Percentiles rank a stretch among this genome's conserved stretches.
Conservation (phyloP, 1,139 yeast genomes). For the Suhomyces chickasaworum region DNA sequence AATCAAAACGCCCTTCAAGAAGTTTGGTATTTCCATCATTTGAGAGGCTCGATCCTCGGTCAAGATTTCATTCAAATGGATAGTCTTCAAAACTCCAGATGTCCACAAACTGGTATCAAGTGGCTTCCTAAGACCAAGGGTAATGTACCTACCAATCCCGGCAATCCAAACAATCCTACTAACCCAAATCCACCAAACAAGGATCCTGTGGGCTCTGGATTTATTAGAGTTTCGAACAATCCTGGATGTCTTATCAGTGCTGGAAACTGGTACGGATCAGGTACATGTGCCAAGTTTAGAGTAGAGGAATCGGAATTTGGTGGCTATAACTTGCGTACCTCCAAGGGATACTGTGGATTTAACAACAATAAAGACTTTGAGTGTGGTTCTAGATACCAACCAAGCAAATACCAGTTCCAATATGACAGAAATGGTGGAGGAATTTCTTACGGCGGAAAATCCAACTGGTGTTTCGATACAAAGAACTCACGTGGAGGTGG, state of each 20-base stretch:
- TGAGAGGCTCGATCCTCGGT: constrained; percentile 70
- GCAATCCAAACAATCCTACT: neutral
- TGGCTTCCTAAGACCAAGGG: constrained; percentile 64
- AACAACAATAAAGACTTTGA: constrained; percentile 32
- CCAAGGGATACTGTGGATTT: constrained; percentile 75
- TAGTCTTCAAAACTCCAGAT: constrained; percentile 54
- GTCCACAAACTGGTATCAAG: constrained; percentile 71
- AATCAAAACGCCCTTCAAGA: constrained; percentile 70
- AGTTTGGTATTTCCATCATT: constrained; percentile 86
- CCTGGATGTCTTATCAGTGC: constrained; percentile 80
- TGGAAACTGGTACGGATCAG: constrained; percentile 82
- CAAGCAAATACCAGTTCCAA: constrained; percentile 53
- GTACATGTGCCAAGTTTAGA: constrained; percentile 82
- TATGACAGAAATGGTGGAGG: constrained; percentile 47
- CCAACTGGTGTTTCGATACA: constrained; percentile 62
- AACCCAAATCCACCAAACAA: constrained; percentile 34
- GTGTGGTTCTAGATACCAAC: constrained; percentile 35
- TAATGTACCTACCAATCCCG: neutral
- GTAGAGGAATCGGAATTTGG: constrained; percentile 60
- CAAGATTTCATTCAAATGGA: constrained; percentile 71
- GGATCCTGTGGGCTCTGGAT: constrained; percentile 29
- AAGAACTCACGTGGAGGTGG: constrained; percentile 43
- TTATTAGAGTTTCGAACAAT: constrained; percentile 54
- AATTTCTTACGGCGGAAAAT: constrained; percentile 65
- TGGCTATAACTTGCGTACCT: constrained; percentile 65